A percentile compares a stretch with the other conserved stretches of the same genome.
phyloP scores from a whole-genome alignment of 2,329 filamentous ascomycete genomes.

The Penicillium sp. region DNA sequence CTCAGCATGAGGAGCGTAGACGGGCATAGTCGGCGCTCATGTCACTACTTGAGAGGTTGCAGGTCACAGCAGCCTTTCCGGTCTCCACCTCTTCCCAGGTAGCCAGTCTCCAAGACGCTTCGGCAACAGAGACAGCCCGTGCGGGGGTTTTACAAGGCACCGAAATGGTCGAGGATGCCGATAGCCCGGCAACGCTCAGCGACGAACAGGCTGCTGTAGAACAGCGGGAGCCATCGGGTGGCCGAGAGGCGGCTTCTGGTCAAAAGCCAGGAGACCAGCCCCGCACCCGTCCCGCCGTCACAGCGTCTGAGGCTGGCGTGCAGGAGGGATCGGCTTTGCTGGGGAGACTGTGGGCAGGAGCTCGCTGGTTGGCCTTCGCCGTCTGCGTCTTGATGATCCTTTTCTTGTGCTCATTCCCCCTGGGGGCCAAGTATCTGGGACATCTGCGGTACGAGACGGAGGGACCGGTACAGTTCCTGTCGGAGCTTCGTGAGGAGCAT shows the following conservation, averaged over 20 bases:
- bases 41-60: background rate
- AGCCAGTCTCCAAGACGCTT: conserved; percentile 1
- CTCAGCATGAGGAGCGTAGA: background rate
- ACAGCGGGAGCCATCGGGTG: background rate
- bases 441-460: background rate
- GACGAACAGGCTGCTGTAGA: background rate
- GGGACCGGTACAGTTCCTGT: background rate
- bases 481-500: conserved; percentile 3
- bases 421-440: background rate
- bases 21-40: background rate
- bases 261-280: conserved; percentile 3
- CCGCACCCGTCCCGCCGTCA: background rate
- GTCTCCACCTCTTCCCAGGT: background rate
- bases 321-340: background rate
- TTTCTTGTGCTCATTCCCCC: background rate
- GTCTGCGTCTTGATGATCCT: background rate
- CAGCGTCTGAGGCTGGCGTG: background rate
- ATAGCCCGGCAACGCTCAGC: background rate
- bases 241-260: conserved; percentile 1
- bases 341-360: background rate
- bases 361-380: background rate
- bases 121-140: conserved; percentile 6
- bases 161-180: background rate
- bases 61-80: conserved; percentile 1
- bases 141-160: conserved; percentile 4